These are phyloP conservation scores for Trichoderma atroviride DNA, from an alignment of 2,329 filamentous ascomycete genomes.

Conservation along the genomic window DNA sequence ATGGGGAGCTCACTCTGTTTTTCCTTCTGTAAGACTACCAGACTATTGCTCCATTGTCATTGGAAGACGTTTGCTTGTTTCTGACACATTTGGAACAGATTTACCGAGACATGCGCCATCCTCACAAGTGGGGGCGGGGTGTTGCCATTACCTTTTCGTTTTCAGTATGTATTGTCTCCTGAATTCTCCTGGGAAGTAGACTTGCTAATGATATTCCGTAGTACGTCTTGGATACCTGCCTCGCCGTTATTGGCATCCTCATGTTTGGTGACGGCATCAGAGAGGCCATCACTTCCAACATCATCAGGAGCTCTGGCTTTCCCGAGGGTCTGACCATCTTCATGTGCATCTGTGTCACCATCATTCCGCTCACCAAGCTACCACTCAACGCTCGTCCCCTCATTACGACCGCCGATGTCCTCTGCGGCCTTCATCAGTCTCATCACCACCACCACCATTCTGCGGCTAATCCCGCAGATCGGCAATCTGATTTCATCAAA, in stretches of 20 bases:
- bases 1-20: slow-evolving; percentile 67
- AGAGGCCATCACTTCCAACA: slow-evolving; percentile 89
- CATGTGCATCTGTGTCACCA: slow-evolving; percentile 83
- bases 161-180: slow-evolving; percentile 58
- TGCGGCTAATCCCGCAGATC: slow-evolving; percentile 42
- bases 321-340: slow-evolving; percentile 72
- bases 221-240: slow-evolving; percentile 78
- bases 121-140: slow-evolving; percentile 75
- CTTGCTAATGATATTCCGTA: slow-evolving; percentile 36
- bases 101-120: slow-evolving; percentile 69
- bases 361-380: slow-evolving; percentile 95
- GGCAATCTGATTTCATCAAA: slow-evolving; percentile 46
- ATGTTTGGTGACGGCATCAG: slow-evolving; percentile 93
- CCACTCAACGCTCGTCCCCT: slow-evolving; percentile 88
- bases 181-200: neutral
- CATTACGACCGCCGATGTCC: slow-evolving; percentile 78
- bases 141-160: slow-evolving; percentile 83
- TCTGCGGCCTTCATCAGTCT: slow-evolving; percentile 69
- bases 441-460: slow-evolving; percentile 38
- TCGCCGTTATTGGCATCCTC: slow-evolving; percentile 80
- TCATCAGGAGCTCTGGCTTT: slow-evolving; percentile 75
- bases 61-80: neutral
- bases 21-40: slow-evolving; percentile 67
- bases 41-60: neutral
- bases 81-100: slow-evolving; percentile 46